A percentile compares a stretch with the other conserved stretches of the same genome.
These are phyloP conservation scores for Isabelozyma rhagii DNA, from an alignment of 805 yeast species.

Conservation along the genomic window DNA sequence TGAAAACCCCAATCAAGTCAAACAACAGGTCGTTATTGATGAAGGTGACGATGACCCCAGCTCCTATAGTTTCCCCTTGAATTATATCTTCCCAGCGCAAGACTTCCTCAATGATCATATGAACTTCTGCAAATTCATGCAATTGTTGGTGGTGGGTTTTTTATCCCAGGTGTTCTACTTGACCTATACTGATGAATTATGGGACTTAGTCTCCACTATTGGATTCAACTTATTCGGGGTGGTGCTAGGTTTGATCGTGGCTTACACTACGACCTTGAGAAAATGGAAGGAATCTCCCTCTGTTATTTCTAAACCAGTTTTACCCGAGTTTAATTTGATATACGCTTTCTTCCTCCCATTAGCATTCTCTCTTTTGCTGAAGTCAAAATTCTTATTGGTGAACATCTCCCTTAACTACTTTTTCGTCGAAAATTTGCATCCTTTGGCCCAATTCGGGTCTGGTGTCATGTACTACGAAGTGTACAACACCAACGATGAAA, in stretches of 20 bases:
- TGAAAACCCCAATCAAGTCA: neutral
- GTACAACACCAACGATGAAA: slow-evolving; percentile 21
- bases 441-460: slow-evolving; percentile 24
- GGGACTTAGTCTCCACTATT: slow-evolving; percentile 15
- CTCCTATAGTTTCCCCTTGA: slow-evolving; percentile 18
- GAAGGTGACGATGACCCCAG: slow-evolving; percentile 12
- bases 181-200: slow-evolving; percentile 13
- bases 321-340: slow-evolving; percentile 38
- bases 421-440: slow-evolving; percentile 26
- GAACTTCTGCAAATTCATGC: slow-evolving; percentile 26
- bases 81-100: slow-evolving; percentile 27
- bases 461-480: slow-evolving; percentile 29
- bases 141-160: slow-evolving; percentile 27
- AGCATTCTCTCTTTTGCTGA: slow-evolving; percentile 16
- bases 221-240: slow-evolving; percentile 36
- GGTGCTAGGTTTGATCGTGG: slow-evolving; percentile 23
- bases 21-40: neutral
- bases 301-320: slow-evolving; percentile 12
- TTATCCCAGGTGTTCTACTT: slow-evolving; percentile 28
- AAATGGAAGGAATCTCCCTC: slow-evolving; percentile 11
- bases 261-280: slow-evolving; percentile 17
- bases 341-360: slow-evolving; percentile 34
- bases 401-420: slow-evolving; percentile 37
- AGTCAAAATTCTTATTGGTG: slow-evolving; percentile 21
- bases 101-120: slow-evolving; percentile 37